Base-by-base conservation (phyloP, 441 rosid genomes). In the Kokia cookei region DNA sequence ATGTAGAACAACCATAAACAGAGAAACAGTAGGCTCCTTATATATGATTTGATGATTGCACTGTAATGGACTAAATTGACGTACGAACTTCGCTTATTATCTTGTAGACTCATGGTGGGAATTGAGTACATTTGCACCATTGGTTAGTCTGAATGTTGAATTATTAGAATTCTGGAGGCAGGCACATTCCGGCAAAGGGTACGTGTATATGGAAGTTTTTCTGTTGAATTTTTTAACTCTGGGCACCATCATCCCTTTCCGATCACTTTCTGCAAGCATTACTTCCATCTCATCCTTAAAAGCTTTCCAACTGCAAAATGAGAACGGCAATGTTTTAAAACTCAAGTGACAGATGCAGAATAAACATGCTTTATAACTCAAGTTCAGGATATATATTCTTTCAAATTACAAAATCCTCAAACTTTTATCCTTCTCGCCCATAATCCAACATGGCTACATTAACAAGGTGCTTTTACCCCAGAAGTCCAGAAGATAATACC, bases 151-250 rank as follows among this genome's bases (percentile, higher is more conserved):
- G 19, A 71, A 79, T 5, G 78, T 79, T 42, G 89, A 80, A 86
- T 91, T 87, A 45, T 82, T 72, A 13, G 87, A 76, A 29, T 79
- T 74, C 75, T 82, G 93, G 50, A 95, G 92, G 76, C 99, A 95
- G 12, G 86, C 83, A 19, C 98, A 93, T 80, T 93, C 99, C 0
- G 98, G 98, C 80, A 94, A 90, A 57, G 99, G 99, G 72, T 85
- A 93, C 0, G 88, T 82, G 81, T 93, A 95, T 76, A 95, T 82
- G 14, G 99, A 90, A 75, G 92, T 93, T 80, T 93, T 93, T 48
- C 99, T 82, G 86, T 93, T 91, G 79, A 94, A 82, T 81, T 91
- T 93, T 70, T 83, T 85, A 2, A 91, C 82, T 79, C 92, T 85
- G 4, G 97, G 99, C 66, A 94, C 91, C 81, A 88, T 85, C 76